A percentile compares a stretch with the other conserved stretches of the same genome.
phyloP scores from a whole-genome alignment of 768 basidiomycete genomes.

The Auricularia sp. region DNA sequence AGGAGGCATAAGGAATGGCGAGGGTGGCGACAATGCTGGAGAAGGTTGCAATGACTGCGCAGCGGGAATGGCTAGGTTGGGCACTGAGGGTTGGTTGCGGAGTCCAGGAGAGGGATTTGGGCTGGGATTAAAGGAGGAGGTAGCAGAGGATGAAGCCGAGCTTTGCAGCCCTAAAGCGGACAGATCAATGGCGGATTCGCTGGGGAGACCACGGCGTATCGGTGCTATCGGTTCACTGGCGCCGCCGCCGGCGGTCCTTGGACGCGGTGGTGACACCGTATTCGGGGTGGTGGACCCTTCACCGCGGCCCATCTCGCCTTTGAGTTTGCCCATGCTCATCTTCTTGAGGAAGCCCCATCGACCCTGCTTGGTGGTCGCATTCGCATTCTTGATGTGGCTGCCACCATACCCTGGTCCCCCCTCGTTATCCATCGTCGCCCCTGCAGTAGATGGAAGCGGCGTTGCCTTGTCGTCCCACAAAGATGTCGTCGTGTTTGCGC shows the following conservation, averaged over 20 bases:
- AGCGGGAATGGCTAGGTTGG: not conserved
- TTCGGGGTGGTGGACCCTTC: not conserved
- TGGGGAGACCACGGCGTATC: not conserved
- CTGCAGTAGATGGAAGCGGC: not conserved
- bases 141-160: not conserved
- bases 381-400: not conserved
- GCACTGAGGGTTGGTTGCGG: not conserved
- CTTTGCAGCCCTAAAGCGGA: not conserved
- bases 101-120: not conserved
- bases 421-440: not conserved
- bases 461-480: not conserved
- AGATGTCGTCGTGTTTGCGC: not conserved
- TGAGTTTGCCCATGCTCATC: constrained; percentile 95
- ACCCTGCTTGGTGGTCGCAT: constrained; percentile 39
- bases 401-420: too few relatives aligned
- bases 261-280: not conserved
- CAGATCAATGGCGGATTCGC: not conserved
- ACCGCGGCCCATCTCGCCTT: constrained; percentile 39
- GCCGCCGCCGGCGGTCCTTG: not conserved
- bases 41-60: not conserved
- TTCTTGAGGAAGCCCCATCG: constrained; percentile 96
- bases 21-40: constrained; percentile 2
- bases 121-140: not conserved
- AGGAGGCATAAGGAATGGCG: constrained; percentile 1
- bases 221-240: not conserved